Evolutionary conservation across 2,329 filamentous ascomycete species (phyloP), one percentile per base, ranked within the genome.

Genomic region (Arachnomyces sp.): DNA sequence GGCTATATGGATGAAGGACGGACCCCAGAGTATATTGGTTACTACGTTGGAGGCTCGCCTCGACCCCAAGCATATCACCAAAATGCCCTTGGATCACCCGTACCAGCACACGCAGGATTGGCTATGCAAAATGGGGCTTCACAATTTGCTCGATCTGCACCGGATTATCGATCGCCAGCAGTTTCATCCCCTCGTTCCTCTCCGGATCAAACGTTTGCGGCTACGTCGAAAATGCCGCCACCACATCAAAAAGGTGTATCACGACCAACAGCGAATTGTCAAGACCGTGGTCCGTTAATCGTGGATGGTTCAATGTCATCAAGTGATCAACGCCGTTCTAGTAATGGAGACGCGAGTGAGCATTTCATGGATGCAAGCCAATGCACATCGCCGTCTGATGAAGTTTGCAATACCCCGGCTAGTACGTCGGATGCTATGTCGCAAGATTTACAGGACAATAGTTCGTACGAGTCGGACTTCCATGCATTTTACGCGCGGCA

Each of bases 271-370:
- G 49, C 21, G 21, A 25, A 25, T 25, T 51, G 28, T 42, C 55
- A 51, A 32, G 55, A 59, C 42, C 55, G 60, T 28, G 67, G 66
- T 7, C 68, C 67, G 18, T 47, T 71, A 42, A 69, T 71, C 29
- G 62, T 71, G 4, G 68, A 72, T 52, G 68, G 68, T 5, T 69
- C 68, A 11, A 59, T 67, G 21, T 61, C 61, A 25, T 56, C 51
- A 2, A 62, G 55, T 46, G 65, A 67, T 34, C 52, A 51, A 16
- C 60, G 60, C 18, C 46, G 56, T 17, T 50, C 57, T n/a, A 50
- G 54, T 42, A 44, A 54, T 5, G 51, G 57, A 14, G 61, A 66
- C 14, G 49, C 55, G 31, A 53, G 59, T 28, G 63, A 66, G 40
- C 57, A 57, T 4, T 61, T 62, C 33, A 53, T 53, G 15, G 47